Evolutionary conservation across 2,329 filamentous ascomycete genomes (phyloP), one percentile per base, ranked within the genome.

Genomic region (Aspergillus phoenicis): DNA sequence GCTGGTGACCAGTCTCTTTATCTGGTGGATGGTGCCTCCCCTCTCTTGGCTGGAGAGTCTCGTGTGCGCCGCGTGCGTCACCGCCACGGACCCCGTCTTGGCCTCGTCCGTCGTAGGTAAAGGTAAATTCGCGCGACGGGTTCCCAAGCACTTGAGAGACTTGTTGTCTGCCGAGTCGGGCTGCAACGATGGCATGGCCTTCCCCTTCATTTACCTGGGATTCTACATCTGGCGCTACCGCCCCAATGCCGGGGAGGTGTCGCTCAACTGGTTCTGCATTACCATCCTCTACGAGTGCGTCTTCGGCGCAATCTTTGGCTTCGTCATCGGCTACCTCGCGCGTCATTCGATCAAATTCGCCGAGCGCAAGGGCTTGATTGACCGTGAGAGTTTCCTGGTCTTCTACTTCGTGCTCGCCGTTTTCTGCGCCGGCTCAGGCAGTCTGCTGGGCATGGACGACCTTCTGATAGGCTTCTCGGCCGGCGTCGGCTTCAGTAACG

Each of bases 171-270:
- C 93, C 59, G 95, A 99, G 79, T 99, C 95, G 7, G 95, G 95
- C 30, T 99, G 95, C 80, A 99, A 99, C 83, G 95, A 99, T 76
- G 95, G 95, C 78, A 99, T 99, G 95, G 95, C 95, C 1, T 99
- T 99, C 73, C 95, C 95, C 0, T 99, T 99, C 76, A 87, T 99
- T 70, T 99, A 99, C 75, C 84, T 99, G 30, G 89, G 91, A 1
- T 82, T 97, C 30, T 98, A 97, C 77, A 85, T 98, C 51, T 91
- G 98, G 66, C 87, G 90, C 66, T 97, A 94, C 75, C 83, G 89
- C 64, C 87, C 87, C 28, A 77, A 90, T 67, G 87, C 90, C 5
- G 78, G 80, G 51, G 77, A 90, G 57, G 91, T 96, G 45, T 85
- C 89, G 15, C 89, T 89, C 64, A 87, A 98, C 78, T 99, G 93